Conservation (phyloP, 2,329 filamentous ascomycete genomes). For the Sordariomycetes sp. region DNA sequence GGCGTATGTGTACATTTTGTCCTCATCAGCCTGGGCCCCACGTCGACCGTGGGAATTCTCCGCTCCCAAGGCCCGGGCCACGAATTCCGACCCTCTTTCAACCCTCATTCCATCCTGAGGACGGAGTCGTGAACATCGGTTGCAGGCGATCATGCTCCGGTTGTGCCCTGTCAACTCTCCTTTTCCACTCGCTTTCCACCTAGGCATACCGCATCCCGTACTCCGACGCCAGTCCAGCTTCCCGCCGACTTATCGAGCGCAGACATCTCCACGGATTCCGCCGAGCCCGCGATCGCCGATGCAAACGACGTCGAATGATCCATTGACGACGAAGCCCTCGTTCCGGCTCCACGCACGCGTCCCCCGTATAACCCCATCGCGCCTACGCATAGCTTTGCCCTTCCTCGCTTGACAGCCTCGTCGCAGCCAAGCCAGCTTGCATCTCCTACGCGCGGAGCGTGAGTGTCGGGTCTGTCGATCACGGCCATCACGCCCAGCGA, state of each 20-base stretch:
- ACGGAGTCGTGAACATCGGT: no score
- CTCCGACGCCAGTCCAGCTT: neutral
- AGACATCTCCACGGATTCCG: neutral
- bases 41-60: neutral
- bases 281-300: neutral
- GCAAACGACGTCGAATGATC: neutral
- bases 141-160: no score
- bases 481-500: conserved; percentile 5
- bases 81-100: neutral
- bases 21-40: neutral
- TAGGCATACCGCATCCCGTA: neutral
- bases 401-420: neutral
- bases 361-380: neutral
- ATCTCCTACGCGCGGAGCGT: neutral
- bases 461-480: conserved; percentile 6
- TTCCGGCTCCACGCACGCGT: neutral
- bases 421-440: neutral
- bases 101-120: no score
- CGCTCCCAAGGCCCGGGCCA: no score
- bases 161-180: no score
- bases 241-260: neutral
- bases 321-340: neutral
- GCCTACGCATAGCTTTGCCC: neutral
- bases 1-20: neutral
- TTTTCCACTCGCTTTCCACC: neutral